Percentiles rank a stretch among this genome's conserved stretches.
phyloP scores from a whole-genome alignment of 2,329 filamentous ascomycete genomes.

The Orbilia brochopaga region DNA sequence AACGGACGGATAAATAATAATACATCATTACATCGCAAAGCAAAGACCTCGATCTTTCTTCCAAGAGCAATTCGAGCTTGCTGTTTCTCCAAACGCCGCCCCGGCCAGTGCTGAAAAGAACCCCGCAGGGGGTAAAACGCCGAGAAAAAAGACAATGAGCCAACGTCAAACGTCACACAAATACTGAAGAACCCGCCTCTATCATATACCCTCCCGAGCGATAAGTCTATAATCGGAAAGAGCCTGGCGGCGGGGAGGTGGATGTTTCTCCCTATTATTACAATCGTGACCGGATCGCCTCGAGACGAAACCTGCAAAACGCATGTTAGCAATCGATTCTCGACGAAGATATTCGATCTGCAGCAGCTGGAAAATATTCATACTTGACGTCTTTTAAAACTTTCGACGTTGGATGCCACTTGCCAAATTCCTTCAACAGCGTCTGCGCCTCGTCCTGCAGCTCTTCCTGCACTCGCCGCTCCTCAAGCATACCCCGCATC shows the following conservation, averaged over 20 bases:
- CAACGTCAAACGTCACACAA: neutral
- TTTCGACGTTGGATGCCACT: conserved; percentile 90
- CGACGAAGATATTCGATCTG: too few relatives aligned
- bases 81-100: too few relatives aligned
- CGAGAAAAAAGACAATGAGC: neutral
- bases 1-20: too few relatives aligned
- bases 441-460: conserved; percentile 76
- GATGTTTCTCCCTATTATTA: conserved; percentile 12
- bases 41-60: too few relatives aligned
- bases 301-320: conserved; percentile 33
- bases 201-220: conserved; percentile 8
- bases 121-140: too few relatives aligned
- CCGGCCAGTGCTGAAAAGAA: too few relatives aligned
- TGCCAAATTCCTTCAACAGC: conserved; percentile 84
- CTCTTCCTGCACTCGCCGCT: conserved; percentile 85
- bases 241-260: neutral
- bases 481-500: conserved; percentile 89
- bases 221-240: conserved; percentile 10
- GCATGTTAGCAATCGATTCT: neutral
- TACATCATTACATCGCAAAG: too few relatives aligned
- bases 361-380: too few relatives aligned
- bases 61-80: too few relatives aligned
- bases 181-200: neutral
- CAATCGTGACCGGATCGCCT: conserved; percentile 47
- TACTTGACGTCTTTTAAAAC: conserved; percentile 92